phyloP scores from a whole-genome alignment of 2,329 filamentous ascomycete species.

The Periconia sp. region DNA sequence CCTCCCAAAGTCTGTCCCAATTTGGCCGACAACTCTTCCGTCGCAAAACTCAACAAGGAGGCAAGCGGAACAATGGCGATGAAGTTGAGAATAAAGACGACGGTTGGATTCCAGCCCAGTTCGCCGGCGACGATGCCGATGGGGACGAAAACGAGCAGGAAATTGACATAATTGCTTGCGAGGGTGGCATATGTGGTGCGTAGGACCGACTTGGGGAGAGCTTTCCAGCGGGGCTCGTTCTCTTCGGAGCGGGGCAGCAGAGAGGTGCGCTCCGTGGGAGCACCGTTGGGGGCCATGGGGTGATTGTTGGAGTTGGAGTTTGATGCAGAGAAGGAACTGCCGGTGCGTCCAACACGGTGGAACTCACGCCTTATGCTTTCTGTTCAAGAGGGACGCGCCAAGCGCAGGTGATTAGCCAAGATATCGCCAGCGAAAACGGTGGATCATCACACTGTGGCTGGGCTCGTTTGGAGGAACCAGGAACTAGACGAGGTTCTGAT shows the following conservation, averaged over 20 bases:
- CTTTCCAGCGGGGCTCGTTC: slow-evolving; percentile 21
- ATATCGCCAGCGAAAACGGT: slow-evolving; percentile 1
- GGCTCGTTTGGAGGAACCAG: slow-evolving; percentile 14
- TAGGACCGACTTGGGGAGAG: slow-evolving; percentile 32
- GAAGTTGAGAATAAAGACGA: slow-evolving; percentile 77
- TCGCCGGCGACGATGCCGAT: slow-evolving; percentile 69
- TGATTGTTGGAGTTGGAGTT: slow-evolving; percentile 6
- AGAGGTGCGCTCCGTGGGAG: slow-evolving; percentile 31
- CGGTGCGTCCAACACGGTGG: slow-evolving; percentile 29
- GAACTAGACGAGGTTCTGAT: neutral
- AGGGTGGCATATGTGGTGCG: slow-evolving; percentile 47
- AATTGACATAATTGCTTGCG: slow-evolving; percentile 63
- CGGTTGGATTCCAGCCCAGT: slow-evolving; percentile 64
- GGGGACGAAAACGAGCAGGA: slow-evolving; percentile 72
- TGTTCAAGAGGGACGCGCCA: slow-evolving; percentile 18
- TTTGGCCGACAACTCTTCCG: slow-evolving; percentile 73
- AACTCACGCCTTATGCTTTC: slow-evolving; percentile 39
- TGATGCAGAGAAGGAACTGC: slow-evolving; percentile 10
- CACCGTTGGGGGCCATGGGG: slow-evolving; percentile 24
- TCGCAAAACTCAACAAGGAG: slow-evolving; percentile 73
- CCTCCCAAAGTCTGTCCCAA: slow-evolving; percentile 75
- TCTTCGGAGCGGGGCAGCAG: slow-evolving; percentile 25
- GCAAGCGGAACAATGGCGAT: slow-evolving; percentile 77
- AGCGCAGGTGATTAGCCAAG: slow-evolving; percentile 28
- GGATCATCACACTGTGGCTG: slow-evolving; percentile 13